Conservation (phyloP, 1,139 yeast genomes). For the Geotrichum europaeum region DNA sequence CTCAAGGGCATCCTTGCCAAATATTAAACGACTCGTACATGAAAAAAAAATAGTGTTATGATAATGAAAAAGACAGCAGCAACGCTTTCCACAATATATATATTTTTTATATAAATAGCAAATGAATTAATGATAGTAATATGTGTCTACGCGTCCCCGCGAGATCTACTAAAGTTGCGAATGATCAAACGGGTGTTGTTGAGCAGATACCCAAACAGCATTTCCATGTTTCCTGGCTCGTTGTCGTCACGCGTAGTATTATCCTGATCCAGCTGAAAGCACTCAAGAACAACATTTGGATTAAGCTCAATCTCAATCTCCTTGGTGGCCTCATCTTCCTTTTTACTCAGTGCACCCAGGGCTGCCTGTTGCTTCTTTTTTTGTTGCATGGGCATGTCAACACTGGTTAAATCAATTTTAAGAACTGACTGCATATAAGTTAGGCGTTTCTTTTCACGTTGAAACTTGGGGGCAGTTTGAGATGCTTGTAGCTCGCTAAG, state of each 20-base stretch:
- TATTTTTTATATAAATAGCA: not conserved
- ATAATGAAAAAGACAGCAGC: not conserved
- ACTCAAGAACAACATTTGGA: not conserved
- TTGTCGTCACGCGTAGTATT: not conserved
- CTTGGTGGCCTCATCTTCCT: not conserved
- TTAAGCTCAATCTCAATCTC: not conserved
- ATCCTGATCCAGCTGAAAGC: not conserved
- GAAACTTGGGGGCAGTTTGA: conserved; percentile 29
- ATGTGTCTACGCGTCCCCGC: not conserved
- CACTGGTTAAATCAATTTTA: conserved; percentile 14
- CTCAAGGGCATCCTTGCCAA: conserved; percentile 16
- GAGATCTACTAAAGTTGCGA: not conserved
- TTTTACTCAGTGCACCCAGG: not conserved
- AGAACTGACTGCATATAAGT: not conserved
- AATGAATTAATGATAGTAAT: not conserved
- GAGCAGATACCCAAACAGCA: not conserved
- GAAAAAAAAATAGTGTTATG: not conserved
- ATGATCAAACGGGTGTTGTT: not conserved
- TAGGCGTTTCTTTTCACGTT: not conserved
- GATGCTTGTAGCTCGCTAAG: conserved; percentile 33
- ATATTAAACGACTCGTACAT: not conserved
- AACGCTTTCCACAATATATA: not conserved
- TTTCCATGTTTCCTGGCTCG: not conserved
- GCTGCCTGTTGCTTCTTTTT: not conserved
- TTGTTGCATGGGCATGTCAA: not conserved